These are phyloP conservation scores for Discostella stelligeroides DNA, from an alignment of 108 stramenopile species.

Conservation along the genomic window DNA sequence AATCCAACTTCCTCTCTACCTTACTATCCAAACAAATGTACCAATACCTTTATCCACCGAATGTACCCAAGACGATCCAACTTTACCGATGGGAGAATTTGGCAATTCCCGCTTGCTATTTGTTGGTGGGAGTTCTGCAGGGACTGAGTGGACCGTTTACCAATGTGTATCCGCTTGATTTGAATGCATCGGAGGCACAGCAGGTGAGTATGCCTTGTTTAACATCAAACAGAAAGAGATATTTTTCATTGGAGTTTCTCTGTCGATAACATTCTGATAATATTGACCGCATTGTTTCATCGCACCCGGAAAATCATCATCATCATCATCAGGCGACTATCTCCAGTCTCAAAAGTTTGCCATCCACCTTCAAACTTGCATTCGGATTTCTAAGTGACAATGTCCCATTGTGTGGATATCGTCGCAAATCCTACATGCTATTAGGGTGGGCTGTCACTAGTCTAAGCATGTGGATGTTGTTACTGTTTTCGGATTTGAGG, in stretches of 20 bases:
- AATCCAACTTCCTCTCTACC: slow-evolving; percentile 17
- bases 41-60: slow-evolving; percentile 68
- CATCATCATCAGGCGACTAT: slow-evolving; percentile 53
- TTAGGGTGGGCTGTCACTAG: slow-evolving; percentile 72
- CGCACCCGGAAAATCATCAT: neutral
- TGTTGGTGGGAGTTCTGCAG: slow-evolving; percentile 76
- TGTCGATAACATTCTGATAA: too few relatives aligned
- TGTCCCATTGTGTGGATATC: slow-evolving; percentile 66
- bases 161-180: slow-evolving; percentile 81
- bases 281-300: too few relatives aligned
- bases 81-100: slow-evolving; percentile 78
- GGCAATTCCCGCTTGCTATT: slow-evolving; percentile 82
- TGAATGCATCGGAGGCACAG: slow-evolving; percentile 82
- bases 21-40: slow-evolving; percentile 22
- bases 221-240: too few relatives aligned
- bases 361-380: slow-evolving; percentile 72
- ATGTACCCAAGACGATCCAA: slow-evolving; percentile 69
- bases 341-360: slow-evolving; percentile 60
- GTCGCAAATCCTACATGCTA: slow-evolving; percentile 84
- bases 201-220: slow-evolving; percentile 24
- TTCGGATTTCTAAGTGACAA: slow-evolving; percentile 84
- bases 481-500: slow-evolving; percentile 55
- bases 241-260: too few relatives aligned
- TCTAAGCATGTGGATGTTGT: slow-evolving; percentile 54
- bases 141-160: slow-evolving; percentile 77